Evolutionary conservation across 306 rosid species (phyloP).

Genomic region (Castanea mollissima): DNA sequence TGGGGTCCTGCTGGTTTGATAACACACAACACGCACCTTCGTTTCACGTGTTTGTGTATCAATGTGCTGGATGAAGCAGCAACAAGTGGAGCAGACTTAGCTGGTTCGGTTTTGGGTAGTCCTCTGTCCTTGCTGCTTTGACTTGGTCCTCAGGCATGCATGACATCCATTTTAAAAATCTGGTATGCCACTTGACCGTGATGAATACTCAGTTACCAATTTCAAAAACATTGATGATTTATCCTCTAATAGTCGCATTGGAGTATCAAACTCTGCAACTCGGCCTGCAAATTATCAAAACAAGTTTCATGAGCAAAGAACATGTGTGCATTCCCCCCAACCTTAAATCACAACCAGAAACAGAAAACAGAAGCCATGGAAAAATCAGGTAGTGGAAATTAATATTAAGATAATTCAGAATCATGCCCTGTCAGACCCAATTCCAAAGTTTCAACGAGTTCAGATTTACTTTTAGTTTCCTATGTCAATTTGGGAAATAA

Average conservation of each 20-base stretch:
- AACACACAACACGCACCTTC: background rate
- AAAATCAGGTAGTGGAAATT: no score
- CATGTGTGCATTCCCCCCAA: background rate
- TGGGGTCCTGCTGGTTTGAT: constrained; percentile 20
- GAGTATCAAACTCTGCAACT: constrained; percentile 81
- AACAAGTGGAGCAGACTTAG: constrained; percentile 15
- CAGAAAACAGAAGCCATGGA: no score
- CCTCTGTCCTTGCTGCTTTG: constrained; percentile 32
- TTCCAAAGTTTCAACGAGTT: background rate
- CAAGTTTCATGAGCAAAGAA: constrained; percentile 14
- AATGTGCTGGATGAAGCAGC: constrained; percentile 34
- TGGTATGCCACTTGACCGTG: constrained; percentile 66
- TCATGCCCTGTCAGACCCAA: background rate
- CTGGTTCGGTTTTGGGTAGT: constrained; percentile 12
- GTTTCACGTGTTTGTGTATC: constrained; percentile 19
- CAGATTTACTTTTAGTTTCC: background rate
- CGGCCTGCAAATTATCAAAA: constrained; percentile 57
- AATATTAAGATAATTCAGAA: no score
- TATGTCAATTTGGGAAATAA: background rate
- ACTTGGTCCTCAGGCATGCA: constrained; percentile 30
- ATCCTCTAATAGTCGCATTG: constrained; percentile 70
- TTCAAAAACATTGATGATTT: constrained; percentile 89
- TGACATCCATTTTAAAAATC: constrained; percentile 45
- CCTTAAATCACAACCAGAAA: no score
- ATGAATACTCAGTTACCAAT: constrained; percentile 81